Percentiles rank a stretch among this genome's conserved stretches.
Conservation (phyloP, 2,329 filamentous ascomycete species). For the Phialophora verrucosa region DNA sequence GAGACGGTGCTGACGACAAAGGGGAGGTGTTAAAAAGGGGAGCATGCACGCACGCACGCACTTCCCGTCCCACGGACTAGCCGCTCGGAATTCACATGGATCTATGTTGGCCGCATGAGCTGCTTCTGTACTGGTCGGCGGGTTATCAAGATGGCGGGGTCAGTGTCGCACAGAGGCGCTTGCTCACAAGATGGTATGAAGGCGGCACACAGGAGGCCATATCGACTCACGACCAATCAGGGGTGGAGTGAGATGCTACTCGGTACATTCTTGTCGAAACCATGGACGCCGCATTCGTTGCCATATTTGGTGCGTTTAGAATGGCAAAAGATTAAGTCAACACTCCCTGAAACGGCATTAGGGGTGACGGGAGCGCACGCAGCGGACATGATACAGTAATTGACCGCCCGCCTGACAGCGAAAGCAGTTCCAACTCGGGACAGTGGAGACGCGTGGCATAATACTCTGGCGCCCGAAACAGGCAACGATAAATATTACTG, state of each 20-base stretch:
- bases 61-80: not conserved
- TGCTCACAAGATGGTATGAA: not conserved
- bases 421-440: not conserved
- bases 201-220: not conserved
- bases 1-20: slow-evolving; percentile 3
- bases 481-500: not conserved
- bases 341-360: not conserved
- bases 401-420: not conserved
- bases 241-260: not conserved
- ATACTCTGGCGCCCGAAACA: not conserved
- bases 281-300: not conserved
- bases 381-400: not conserved
- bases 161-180: not conserved
- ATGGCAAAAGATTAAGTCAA: not conserved
- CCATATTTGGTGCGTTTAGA: not conserved
- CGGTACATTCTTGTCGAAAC: not conserved
- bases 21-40: not conserved
- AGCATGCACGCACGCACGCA: not conserved
- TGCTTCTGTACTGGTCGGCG: not conserved
- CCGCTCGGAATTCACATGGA: not conserved
- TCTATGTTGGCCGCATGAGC: not conserved
- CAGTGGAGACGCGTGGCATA: not conserved
- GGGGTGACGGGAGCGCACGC: too few relatives aligned
- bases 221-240: not conserved
- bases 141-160: not conserved